Evolutionary conservation across 306 rosid species (phyloP).

Genomic region (Vachellia pachyceras): DNA sequence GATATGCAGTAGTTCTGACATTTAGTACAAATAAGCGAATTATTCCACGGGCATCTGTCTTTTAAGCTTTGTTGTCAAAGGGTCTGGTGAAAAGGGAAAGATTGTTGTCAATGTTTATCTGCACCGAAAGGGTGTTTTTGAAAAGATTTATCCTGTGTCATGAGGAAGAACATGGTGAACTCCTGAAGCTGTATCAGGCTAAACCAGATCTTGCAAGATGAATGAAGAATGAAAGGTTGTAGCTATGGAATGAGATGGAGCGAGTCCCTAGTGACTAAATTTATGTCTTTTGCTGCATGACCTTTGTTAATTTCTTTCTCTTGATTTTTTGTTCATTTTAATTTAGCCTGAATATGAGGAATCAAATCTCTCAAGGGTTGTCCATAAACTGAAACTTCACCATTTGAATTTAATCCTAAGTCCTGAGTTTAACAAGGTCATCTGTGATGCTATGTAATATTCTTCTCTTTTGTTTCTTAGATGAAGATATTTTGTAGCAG

Average conservation of each 20-base stretch:
- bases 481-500: background rate
- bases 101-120: background rate
- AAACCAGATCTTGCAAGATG: background rate
- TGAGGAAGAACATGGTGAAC: background rate
- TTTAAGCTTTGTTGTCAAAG: constrained; percentile 34
- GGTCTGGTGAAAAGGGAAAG: constrained; percentile 15
- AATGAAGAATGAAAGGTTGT: background rate
- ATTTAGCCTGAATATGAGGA: background rate
- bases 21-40: constrained; percentile 35
- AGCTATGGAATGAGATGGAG: background rate
- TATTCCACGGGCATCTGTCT: constrained; percentile 45
- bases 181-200: constrained; percentile 17
- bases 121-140: constrained; percentile 19
- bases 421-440: background rate
- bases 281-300: background rate
- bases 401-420: background rate
- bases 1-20: constrained; percentile 1
- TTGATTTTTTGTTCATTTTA: background rate
- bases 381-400: background rate
- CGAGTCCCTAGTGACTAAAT: background rate
- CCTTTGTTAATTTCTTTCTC: background rate
- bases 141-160: constrained; percentile 21
- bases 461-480: background rate
- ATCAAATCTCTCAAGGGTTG: background rate
- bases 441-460: background rate